These are phyloP conservation scores for Citrus sinensis DNA, from an alignment of 345 rosid species.

Conservation along the genomic window DVS_A1.0 CM039167.1:5705501-5706000, in stretches of 20 bases:
- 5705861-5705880: slow-evolving; percentile 58
- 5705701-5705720: neutral
- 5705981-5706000: slow-evolving; percentile 51
- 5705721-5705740: slow-evolving; percentile 35
- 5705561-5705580: slow-evolving; percentile 17
- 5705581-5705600: slow-evolving; percentile 78
- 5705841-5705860: slow-evolving; percentile 56
- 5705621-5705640: slow-evolving; percentile 68
- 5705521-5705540: too few relatives aligned
- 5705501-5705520: too few relatives aligned
- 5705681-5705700: neutral
- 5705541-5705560: neutral
- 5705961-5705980: slow-evolving; percentile 40
- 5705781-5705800: slow-evolving; percentile 6
- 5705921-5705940: slow-evolving; percentile 44
- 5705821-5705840: slow-evolving; percentile 47
- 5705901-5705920: slow-evolving; percentile 48
- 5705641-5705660: slow-evolving; percentile 49
- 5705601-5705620: slow-evolving; percentile 68
- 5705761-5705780: slow-evolving; percentile 8
- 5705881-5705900: slow-evolving; percentile 45
- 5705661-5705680: slow-evolving; percentile 17
- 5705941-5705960: slow-evolving; percentile 53
- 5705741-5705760: slow-evolving; percentile 58
- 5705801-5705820: slow-evolving; percentile 7